Evolutionary conservation across 2,329 filamentous ascomycete species (phyloP), one percentile per base, ranked within the genome.

Genomic region (Penicillium hesseltinei): DNA sequence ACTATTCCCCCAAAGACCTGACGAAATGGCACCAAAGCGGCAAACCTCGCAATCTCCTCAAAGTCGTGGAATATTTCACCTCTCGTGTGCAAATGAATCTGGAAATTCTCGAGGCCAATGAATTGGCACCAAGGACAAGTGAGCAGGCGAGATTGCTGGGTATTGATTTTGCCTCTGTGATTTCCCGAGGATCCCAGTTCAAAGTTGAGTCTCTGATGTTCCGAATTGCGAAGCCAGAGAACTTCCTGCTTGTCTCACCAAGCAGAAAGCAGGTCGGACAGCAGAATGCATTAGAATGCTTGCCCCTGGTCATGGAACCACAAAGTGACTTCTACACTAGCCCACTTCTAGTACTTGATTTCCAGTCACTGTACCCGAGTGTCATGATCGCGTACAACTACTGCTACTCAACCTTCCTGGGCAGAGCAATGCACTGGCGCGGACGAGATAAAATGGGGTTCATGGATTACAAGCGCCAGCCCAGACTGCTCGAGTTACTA

Each of bases 371-470:
- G 47, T 99, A 99, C 64, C 94, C 94, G 0, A 97, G 92, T 73
- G 88, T 97, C 59, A 97, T 99, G 92, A 97, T 99, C 70, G 94
- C 94, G 0, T 97, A 99, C 78, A 99, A 99, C 69, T 94, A 97
- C 71, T 99, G 94, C 77, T 99, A 99, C 71, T 97, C 94, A 0
- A 99, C 94, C 0, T 99, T 92, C 66, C 81, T 97, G 0, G 94
- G 94, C 0, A 86, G 94, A 31, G 87, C 96, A 39, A 84, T 87
- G 29, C 85, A 87, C 65, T 97, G 93, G 93, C 86, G 91, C n/a
- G 92, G 92, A 2, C 86, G 84, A 31, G 92, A 91, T 78, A 96
- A 97, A 76, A 91, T 99, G 88, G 94, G 94, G 0, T 96, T 97
- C 71, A 86, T 87, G 29, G 88, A 96, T 60, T 97, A 95, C 75